Conservation (phyloP, 2,329 filamentous ascomycete genomes). For the Colletotrichum higginsianum region DNA sequence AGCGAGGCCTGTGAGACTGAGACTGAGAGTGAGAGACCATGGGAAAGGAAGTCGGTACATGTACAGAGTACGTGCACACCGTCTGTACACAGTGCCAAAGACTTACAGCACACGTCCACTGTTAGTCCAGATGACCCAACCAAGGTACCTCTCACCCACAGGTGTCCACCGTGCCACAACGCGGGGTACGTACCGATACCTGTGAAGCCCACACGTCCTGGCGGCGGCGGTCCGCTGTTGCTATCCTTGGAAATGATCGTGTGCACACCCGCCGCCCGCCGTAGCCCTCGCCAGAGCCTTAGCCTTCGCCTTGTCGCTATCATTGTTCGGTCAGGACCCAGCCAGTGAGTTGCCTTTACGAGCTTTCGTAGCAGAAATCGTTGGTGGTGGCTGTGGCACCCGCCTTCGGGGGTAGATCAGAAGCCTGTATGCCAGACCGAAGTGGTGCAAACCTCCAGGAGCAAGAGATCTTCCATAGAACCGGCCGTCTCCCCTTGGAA, state of each 20-base stretch:
- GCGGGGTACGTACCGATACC: constrained; percentile 37
- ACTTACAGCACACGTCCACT: not conserved
- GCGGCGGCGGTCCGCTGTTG: constrained; percentile 26
- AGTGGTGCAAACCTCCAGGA: not conserved
- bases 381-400: constrained; percentile 34
- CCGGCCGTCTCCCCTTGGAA: constrained; percentile 20
- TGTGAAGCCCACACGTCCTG: constrained; percentile 8
- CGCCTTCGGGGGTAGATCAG: constrained; percentile 7
- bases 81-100: no score
- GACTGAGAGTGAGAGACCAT: not conserved
- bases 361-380: not conserved
- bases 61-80: not conserved
- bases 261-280: constrained; percentile 17
- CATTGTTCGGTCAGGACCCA: not conserved
- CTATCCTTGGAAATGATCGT: constrained; percentile 40
- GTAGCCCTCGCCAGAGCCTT: constrained; percentile 11
- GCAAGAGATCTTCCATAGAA: no score
- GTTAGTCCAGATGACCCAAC: not conserved
- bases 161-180: constrained; percentile 19
- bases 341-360: not conserved
- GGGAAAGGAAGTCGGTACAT: not conserved
- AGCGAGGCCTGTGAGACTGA: not conserved
- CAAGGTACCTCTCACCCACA: constrained; percentile 8
- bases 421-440: constrained; percentile 18
- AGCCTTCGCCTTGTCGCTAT: constrained; percentile 11